Evolutionary conservation across 2,329 filamentous ascomycete species (phyloP).

Genomic region (Fusarium sp.): DNA sequence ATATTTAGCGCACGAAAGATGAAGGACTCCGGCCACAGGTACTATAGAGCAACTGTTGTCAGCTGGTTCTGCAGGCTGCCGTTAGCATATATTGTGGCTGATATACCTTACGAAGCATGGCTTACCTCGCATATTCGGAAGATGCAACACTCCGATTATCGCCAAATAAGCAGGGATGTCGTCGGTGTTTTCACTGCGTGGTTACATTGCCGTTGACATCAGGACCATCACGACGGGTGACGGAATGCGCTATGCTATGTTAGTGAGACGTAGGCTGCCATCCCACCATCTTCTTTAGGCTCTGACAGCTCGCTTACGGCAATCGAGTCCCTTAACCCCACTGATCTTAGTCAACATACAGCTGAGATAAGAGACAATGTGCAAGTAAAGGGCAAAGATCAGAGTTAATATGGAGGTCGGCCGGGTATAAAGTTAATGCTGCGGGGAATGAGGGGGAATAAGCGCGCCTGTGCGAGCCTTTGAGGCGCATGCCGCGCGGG

Average conservation of each 20-base stretch:
- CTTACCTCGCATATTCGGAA: not conserved
- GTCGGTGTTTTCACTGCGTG: not conserved
- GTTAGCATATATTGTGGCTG: not conserved
- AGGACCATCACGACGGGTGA: not conserved
- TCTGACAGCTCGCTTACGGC: constrained; percentile 35
- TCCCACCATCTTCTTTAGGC: not conserved
- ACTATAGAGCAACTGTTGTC: not conserved
- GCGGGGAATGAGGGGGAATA: constrained; percentile 19
- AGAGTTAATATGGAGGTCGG: constrained; percentile 9
- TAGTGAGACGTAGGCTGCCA: not conserved
- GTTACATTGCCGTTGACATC: constrained; percentile 10
- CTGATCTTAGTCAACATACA: not conserved
- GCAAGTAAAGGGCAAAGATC: not conserved
- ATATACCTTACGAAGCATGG: not conserved
- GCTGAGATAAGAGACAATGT: constrained; percentile 27
- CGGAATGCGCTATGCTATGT: not conserved
- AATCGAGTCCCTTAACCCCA: not conserved
- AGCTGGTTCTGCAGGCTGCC: not conserved
- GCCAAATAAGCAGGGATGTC: constrained; percentile 16
- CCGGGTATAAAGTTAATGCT: constrained; percentile 16
- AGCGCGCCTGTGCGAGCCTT: constrained; percentile 17
- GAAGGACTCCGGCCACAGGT: not conserved
- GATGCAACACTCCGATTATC: not conserved
- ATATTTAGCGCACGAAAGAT: not conserved
- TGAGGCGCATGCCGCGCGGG: constrained; percentile 8